Conservation (phyloP, 1,284 basidiomycete species). For the Microbotryum lychnidis-dioicae region DNA sequence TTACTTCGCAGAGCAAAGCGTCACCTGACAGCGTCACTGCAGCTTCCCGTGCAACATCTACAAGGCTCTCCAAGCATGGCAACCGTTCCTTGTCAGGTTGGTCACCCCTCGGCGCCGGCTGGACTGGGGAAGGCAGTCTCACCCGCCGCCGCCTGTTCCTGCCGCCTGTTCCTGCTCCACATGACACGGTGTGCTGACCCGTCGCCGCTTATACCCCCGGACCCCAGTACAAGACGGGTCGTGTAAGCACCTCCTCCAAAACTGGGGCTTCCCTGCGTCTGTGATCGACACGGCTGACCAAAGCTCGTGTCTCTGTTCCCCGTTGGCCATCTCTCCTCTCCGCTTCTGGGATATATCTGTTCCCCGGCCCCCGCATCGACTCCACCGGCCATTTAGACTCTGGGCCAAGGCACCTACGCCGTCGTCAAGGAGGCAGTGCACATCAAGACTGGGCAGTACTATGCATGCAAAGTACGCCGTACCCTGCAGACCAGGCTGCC, state of each 20-base stretch:
- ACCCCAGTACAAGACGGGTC: slow-evolving; percentile 28
- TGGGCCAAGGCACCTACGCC: slow-evolving; percentile 77
- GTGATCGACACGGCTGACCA: not conserved
- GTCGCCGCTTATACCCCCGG: no score
- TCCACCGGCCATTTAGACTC: slow-evolving; percentile 17
- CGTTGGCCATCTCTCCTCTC: not conserved
- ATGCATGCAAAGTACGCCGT: slow-evolving; percentile 74
- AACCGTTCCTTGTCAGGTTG: no score
- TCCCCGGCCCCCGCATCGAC: not conserved
- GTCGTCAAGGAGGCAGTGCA: slow-evolving; percentile 91
- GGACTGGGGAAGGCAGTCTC: no score
- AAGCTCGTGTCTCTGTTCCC: not conserved
- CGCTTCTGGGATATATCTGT: not conserved
- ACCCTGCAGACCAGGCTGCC: not conserved
- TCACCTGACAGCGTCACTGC: no score
- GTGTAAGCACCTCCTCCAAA: slow-evolving; percentile 8
- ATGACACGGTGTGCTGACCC: no score
- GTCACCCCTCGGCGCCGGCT: no score
- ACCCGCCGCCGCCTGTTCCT: no score
- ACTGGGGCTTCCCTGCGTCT: not conserved
- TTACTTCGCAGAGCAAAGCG: no score
- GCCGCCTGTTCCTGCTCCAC: no score
- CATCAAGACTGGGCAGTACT: slow-evolving; percentile 75
- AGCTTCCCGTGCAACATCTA: no score
- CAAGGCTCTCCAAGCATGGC: no score